Conservation (phyloP, 129 eudicot genomes). For the Dittrichia graveolens region DNA sequence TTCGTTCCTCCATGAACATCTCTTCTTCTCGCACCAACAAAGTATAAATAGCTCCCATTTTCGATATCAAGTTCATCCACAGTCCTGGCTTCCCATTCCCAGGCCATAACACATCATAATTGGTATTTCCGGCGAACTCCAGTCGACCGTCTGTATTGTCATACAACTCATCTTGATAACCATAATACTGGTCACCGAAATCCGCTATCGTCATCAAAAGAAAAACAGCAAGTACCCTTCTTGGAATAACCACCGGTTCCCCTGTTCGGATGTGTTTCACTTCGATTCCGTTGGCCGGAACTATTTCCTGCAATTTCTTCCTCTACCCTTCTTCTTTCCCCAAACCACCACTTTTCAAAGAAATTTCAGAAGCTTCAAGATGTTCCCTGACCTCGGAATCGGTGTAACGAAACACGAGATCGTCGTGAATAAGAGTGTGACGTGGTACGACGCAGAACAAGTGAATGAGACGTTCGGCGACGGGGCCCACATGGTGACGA, state of each 20-base stretch:
- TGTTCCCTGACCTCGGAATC: slow-evolving; percentile 64
- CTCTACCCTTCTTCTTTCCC: slow-evolving; percentile 59
- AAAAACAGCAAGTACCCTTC: slow-evolving; percentile 70
- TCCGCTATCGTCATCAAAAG: slow-evolving; percentile 92
- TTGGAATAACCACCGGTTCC: slow-evolving; percentile 52
- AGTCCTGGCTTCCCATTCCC: slow-evolving; percentile 94
- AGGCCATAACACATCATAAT: slow-evolving; percentile 60
- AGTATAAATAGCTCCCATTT: slow-evolving; percentile 77
- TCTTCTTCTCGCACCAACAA: slow-evolving; percentile 71
- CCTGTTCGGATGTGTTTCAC: slow-evolving; percentile 77
- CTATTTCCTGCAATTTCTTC: slow-evolving; percentile 53
- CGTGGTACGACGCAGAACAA: slow-evolving; percentile 86
- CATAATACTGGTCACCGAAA: slow-evolving; percentile 80
- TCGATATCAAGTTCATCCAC: slow-evolving; percentile 68
- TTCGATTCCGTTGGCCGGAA: slow-evolving; percentile 62
- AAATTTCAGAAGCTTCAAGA: slow-evolving; percentile 49
- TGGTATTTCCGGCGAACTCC: slow-evolving; percentile 62
- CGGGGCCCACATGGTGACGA: slow-evolving; percentile 60
- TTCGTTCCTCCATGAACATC: slow-evolving; percentile 30
- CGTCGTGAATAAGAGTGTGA: slow-evolving; percentile 76
- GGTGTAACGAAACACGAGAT: slow-evolving; percentile 57
- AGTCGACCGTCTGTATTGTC: slow-evolving; percentile 66
- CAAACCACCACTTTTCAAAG: slow-evolving; percentile 26
- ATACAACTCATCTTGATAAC: slow-evolving; percentile 69
- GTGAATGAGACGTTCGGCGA: slow-evolving; percentile 72